phyloP scores from a whole-genome alignment of 495 filamentous ascomycete genomes.

The Penicillium egyptiacum region DNA sequence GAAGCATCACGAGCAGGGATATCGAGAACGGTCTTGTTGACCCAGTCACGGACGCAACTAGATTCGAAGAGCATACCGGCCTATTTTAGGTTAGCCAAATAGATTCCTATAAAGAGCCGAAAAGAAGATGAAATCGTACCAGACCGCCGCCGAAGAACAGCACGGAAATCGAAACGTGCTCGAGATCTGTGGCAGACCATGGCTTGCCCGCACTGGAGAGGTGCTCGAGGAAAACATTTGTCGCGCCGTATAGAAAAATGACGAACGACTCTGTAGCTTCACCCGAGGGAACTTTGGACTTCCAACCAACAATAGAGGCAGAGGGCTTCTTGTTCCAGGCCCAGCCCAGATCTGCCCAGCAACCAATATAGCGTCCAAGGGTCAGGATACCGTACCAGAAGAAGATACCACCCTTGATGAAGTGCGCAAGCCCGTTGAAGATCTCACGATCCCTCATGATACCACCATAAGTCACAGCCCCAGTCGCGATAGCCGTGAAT shows the following conservation, averaged over 20 bases:
- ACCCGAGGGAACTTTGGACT: slow-evolving; percentile 68
- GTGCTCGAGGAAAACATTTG: slow-evolving; percentile 93
- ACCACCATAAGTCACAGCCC: slow-evolving; percentile 68
- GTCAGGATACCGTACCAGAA: slow-evolving; percentile 89
- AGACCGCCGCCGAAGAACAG: slow-evolving; percentile 96
- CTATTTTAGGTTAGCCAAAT: slow-evolving; percentile 32
- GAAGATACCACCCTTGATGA: slow-evolving; percentile 96
- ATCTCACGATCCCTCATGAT: slow-evolving; percentile 62
- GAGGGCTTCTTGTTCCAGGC: slow-evolving; percentile 88
- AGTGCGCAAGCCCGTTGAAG: slow-evolving; percentile 89
- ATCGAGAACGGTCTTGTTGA: slow-evolving; percentile 63
- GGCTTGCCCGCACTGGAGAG: slow-evolving; percentile 65
- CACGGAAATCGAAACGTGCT: slow-evolving; percentile 89
- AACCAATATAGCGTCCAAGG: slow-evolving; percentile 85
- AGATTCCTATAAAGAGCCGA: not conserved
- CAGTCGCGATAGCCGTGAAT: slow-evolving; percentile 61
- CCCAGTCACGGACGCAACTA: slow-evolving; percentile 60
- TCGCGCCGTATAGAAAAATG: slow-evolving; percentile 84
- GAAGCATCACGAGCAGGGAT: slow-evolving; percentile 41
- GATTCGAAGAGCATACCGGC: slow-evolving; percentile 96
- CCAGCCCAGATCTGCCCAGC: slow-evolving; percentile 91
- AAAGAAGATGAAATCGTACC: slow-evolving; percentile 45
- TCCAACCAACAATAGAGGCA: slow-evolving; percentile 57
- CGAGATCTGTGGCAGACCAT: slow-evolving; percentile 79
- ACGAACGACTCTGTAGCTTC: slow-evolving; percentile 87